phyloP scores from a whole-genome alignment of 2,329 filamentous ascomycete species.

The Fusarium palustre region DNA sequence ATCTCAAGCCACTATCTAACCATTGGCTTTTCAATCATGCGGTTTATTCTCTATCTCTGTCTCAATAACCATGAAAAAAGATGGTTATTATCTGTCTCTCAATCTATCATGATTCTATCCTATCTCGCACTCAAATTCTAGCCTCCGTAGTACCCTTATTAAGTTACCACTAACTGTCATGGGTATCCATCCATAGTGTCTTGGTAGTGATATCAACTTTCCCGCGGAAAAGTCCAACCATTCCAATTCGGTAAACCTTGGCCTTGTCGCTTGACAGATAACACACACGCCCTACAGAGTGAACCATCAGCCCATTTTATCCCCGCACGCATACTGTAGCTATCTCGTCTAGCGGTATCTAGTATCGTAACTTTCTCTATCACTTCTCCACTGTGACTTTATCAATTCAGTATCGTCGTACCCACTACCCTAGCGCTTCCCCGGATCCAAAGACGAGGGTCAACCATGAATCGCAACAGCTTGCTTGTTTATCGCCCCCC shows the following conservation, averaged over 20 bases:
- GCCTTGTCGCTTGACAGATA: constrained; percentile 24
- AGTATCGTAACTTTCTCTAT: constrained; percentile 1
- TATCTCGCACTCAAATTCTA: constrained; percentile 31
- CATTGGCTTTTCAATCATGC: neutral
- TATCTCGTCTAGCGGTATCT: constrained; percentile 38
- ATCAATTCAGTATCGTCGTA: constrained; percentile 9
- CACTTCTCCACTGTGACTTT: constrained; percentile 23
- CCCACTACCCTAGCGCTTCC: constrained; percentile 31
- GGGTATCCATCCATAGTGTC: no score
- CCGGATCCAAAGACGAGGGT: constrained; percentile 30
- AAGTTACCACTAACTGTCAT: neutral
- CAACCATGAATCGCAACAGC: constrained; percentile 29
- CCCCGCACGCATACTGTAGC: constrained; percentile 19
- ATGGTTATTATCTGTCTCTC: constrained; percentile 7
- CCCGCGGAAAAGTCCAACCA: constrained; percentile 30
- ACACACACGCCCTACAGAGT: neutral
- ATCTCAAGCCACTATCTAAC: constrained; percentile 1
- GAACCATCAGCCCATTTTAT: constrained; percentile 17
- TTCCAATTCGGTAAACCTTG: constrained; percentile 5
- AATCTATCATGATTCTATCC: constrained; percentile 33
- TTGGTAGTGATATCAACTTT: neutral
- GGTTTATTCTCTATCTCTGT: neutral
- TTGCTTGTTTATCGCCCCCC: constrained; percentile 11
- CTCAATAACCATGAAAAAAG: constrained; percentile 10
- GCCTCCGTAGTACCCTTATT: constrained; percentile 5